phyloP scores from a whole-genome alignment of 306 rosid genomes.

The Glycine soja region DNA sequence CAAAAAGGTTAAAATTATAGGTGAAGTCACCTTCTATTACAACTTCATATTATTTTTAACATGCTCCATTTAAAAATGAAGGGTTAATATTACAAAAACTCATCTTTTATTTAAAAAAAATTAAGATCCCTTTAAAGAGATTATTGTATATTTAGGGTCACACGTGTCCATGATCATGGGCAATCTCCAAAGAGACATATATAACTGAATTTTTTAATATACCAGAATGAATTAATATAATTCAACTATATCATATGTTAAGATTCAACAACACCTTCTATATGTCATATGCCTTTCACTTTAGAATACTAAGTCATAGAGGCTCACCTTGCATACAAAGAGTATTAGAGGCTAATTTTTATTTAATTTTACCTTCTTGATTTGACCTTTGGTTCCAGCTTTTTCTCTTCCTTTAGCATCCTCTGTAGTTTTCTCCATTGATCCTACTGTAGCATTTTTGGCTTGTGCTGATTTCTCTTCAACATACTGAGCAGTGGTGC shows the following conservation, averaged over 20 bases:
- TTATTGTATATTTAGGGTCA: not conserved
- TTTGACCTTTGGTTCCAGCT: not conserved
- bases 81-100: not conserved
- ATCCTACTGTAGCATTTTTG: constrained; percentile 32
- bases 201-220: not conserved
- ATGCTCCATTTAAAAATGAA: not conserved
- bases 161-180: not conserved
- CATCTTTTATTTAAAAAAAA: not conserved
- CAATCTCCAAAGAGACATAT: too few relatives aligned
- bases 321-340: not conserved
- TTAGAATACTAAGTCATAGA: not conserved
- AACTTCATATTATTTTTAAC: not conserved
- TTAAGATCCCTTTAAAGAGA: not conserved
- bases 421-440: not conserved
- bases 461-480: constrained; percentile 51
- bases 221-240: not conserved
- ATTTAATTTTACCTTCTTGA: not conserved
- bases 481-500: constrained; percentile 34
- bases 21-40: not conserved
- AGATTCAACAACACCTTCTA: too few relatives aligned
- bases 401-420: constrained; percentile 15
- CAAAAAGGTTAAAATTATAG: not conserved
- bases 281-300: not conserved
- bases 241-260: too few relatives aligned
- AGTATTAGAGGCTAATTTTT: not conserved